These are phyloP conservation scores for Centrapalus pauciflorus DNA, from an alignment of 129 eudicot species.

Conservation along the genomic window DNA sequence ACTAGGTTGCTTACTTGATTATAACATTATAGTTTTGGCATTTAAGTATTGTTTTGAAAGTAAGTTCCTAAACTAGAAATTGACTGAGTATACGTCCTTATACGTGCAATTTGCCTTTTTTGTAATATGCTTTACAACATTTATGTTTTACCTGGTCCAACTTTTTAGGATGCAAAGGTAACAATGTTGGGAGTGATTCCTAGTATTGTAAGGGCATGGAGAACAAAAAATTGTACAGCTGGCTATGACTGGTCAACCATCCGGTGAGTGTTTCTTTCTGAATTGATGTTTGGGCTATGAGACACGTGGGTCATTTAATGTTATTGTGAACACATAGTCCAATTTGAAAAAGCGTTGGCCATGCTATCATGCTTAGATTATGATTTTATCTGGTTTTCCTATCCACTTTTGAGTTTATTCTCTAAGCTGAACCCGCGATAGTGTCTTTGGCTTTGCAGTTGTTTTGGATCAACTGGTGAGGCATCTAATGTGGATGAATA, in stretches of 20 bases:
- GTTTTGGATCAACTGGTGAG: conserved; percentile 97
- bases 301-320: too few relatives aligned
- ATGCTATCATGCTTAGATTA: not conserved
- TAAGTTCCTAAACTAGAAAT: too few relatives aligned
- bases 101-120: too few relatives aligned
- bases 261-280: conserved; percentile 49
- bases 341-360: not conserved
- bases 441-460: conserved; percentile 31
- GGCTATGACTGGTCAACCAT: conserved; percentile 87
- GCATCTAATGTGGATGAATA: conserved; percentile 92
- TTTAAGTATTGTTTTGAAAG: too few relatives aligned
- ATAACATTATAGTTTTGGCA: too few relatives aligned
- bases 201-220: conserved; percentile 93
- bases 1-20: too few relatives aligned
- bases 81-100: too few relatives aligned
- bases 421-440: not conserved
- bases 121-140: not conserved
- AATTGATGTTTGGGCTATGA: conserved; percentile 5
- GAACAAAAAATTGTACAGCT: conserved; percentile 57
- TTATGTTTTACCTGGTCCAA: not conserved
- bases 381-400: not conserved
- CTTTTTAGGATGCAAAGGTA: conserved; percentile 84
- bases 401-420: not conserved
- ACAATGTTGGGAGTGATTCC: conserved; percentile 95
- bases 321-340: too few relatives aligned